Evolutionary conservation across 2,329 filamentous ascomycete species (phyloP), one percentile per base, ranked within the genome.

Genomic region (Phoma sp.): DNA sequence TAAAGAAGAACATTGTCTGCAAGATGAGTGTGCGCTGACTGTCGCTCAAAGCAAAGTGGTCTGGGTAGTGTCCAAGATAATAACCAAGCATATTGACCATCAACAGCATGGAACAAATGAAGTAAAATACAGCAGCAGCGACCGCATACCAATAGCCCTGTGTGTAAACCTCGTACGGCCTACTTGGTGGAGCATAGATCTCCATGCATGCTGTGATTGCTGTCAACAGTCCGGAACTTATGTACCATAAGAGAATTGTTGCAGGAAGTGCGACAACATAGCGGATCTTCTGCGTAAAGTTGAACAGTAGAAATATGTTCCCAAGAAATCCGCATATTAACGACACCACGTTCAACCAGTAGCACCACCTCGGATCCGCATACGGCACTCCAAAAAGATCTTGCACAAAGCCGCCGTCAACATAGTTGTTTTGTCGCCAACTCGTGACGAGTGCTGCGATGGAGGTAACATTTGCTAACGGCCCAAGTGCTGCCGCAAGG

Each of bases 91-190:
- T 91, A 22, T 93, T 96, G 50, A 91, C 75, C 60, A 89, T 83
- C 74, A 96, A 86, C 33, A 96, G 81, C 40, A 88, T 85, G 0
- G 90, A 89, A 47, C 90, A 88, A 13, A 93, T 69, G 51, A 93
- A 89, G 75, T 96, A 96, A 18, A 96, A 82, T 2, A 85, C 77
- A 5, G 91, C 89, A 2, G 91, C 87, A 64, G 91, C 90, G 14
- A 96, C 82, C 24, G 86, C 92, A 68, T 96, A 96, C 82, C 88
- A 96, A 68, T 90, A 96, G 0, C 90, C 91, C 72, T 96, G 89
- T 0, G 90, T 91, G 80, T 89, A 88, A 0, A 76, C 77, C 57
- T 85, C 60, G 79, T 82, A 58, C 50, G 78, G 67, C 45, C 71
- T 43, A 65, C 80, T 55, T 29, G 81, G 77, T 63, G 77, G 74